Percentiles rank a stretch among this genome's conserved stretches.
Evolutionary conservation across 78 protist species (phyloP).

Genomic region (Protostelium mycophagum): DNA sequence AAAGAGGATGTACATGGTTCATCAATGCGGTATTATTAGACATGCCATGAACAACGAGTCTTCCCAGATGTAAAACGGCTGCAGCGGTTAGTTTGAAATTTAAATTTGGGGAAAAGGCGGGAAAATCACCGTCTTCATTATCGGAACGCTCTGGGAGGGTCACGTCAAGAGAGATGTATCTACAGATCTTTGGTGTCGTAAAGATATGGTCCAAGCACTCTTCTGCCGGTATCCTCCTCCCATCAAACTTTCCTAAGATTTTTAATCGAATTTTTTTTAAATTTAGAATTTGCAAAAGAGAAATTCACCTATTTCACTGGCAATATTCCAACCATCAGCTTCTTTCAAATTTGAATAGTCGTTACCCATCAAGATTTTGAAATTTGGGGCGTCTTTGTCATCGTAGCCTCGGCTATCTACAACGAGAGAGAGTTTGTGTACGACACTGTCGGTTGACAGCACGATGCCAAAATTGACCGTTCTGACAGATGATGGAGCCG

Average conservation of each 20-base stretch:
- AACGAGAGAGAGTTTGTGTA: background rate
- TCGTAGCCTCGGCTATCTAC: background rate
- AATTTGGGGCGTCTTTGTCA: background rate
- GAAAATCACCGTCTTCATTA: background rate
- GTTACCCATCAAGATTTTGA: background rate
- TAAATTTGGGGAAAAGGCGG: background rate
- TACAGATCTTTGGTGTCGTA: background rate
- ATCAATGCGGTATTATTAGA: background rate
- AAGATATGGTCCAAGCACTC: background rate
- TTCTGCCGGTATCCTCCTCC: background rate
- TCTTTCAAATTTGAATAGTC: background rate
- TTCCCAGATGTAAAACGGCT: background rate
- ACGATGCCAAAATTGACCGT: background rate
- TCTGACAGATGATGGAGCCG: background rate
- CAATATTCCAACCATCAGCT: background rate
- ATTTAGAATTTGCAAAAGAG: too few species aligned
- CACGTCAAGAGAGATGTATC: background rate
- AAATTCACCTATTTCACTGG: background rate
- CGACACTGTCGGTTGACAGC: background rate
- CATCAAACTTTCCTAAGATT: background rate
- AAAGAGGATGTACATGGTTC: background rate
- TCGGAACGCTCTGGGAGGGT: background rate
- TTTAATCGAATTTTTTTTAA: too few species aligned
- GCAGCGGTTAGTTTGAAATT: background rate
- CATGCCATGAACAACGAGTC: background rate